Conservation (phyloP, 2,329 filamentous ascomycete genomes). For the Venturia asperata region DNA sequence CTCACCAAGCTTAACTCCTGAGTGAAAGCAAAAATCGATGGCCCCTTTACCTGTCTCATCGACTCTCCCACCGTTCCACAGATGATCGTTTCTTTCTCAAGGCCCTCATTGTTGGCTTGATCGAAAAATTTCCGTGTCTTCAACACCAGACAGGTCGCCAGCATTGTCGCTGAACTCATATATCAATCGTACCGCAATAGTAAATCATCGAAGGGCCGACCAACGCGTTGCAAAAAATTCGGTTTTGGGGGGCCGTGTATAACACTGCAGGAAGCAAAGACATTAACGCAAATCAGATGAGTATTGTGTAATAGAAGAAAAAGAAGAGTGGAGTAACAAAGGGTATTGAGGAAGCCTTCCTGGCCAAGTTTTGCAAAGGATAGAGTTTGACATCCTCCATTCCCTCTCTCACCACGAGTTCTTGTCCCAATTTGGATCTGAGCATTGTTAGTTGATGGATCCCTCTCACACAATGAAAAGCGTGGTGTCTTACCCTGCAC, state of each 20-base stretch:
- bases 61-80: not conserved
- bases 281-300: not conserved
- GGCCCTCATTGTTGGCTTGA: not conserved
- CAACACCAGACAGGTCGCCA: not conserved
- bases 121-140: not conserved
- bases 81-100: too few species aligned
- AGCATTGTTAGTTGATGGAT: slow-evolving; percentile 2
- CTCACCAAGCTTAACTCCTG: not conserved
- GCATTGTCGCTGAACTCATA: not conserved
- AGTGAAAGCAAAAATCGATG: not conserved
- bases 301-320: not conserved
- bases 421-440: slow-evolving; percentile 83
- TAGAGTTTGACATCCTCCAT: not conserved
- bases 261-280: not conserved
- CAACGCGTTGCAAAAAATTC: not conserved
- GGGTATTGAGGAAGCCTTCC: not conserved
- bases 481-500: slow-evolving; percentile 67
- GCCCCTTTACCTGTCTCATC: not conserved
- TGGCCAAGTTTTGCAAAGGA: not conserved
- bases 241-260: not conserved
- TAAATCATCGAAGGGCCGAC: not conserved
- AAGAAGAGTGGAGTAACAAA: not conserved
- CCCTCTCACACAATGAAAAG: not conserved
- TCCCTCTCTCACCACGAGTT: slow-evolving; percentile 62
- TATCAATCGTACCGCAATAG: too few species aligned